A percentile compares a stretch with the other conserved stretches of the same genome.
phyloP scores from a whole-genome alignment of 352 stramenopile genomes.

The Globisporangium mamillatum region DNA sequence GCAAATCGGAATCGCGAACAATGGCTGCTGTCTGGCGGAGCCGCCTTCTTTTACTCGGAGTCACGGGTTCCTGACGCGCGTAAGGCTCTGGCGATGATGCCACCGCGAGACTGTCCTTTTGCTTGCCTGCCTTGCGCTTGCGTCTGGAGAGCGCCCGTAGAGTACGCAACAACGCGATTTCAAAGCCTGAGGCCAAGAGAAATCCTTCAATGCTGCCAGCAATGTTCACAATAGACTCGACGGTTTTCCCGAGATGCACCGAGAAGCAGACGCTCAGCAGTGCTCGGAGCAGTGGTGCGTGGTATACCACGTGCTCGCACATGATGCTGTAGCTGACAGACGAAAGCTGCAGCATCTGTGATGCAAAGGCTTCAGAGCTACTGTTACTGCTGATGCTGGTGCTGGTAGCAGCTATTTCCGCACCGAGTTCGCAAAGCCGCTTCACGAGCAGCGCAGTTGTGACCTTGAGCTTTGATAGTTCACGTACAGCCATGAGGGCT shows the following conservation, averaged over 20 bases:
- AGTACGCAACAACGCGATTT: conserved; percentile 4
- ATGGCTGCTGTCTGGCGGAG: conserved; percentile 11
- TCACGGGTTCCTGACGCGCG: conserved; percentile 3
- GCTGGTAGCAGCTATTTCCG: neutral
- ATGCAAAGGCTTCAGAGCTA: neutral
- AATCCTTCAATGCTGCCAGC: conserved; percentile 37
- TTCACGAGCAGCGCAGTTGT: conserved; percentile 38
- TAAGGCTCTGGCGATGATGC: neutral
- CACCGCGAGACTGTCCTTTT: neutral
- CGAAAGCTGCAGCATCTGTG: conserved; percentile 16
- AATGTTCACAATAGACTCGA: conserved; percentile 29
- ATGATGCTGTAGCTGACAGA: conserved; percentile 41
- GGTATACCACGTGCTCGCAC: conserved; percentile 68
- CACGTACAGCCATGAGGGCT: conserved; percentile 23
- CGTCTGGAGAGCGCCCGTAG: neutral
- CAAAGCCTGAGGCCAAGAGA: conserved; percentile 38
- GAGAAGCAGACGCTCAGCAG: conserved; percentile 43
- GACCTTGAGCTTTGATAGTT: conserved; percentile 45
- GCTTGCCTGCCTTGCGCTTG: neutral
- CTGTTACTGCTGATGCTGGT: neutral
- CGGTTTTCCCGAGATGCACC: conserved; percentile 18
- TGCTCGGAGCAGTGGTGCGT: conserved; percentile 47
- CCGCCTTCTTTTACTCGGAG: conserved; percentile 14
- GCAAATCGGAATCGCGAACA: neutral
- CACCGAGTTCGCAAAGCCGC: conserved; percentile 31